phyloP scores from a whole-genome alignment of 345 rosid species.

The Citrus sinensis region DVS_A1.0 CM039165.1:38375501-38376000 shows the following conservation, averaged over 20 bases:
- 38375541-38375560: not conserved
- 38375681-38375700: not conserved
- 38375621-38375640: not conserved
- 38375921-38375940: not conserved
- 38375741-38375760: not conserved
- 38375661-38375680: not conserved
- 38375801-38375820: conserved; percentile 9
- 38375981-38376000: not conserved
- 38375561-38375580: not conserved
- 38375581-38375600: not conserved
- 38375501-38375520: not conserved
- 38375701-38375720: not conserved
- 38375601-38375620: not conserved
- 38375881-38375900: not conserved
- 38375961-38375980: not conserved
- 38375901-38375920: not conserved
- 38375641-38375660: not conserved
- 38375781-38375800: conserved; percentile 8
- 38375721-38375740: not conserved
- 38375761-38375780: not conserved
- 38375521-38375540: not conserved
- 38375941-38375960: not conserved
- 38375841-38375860: not conserved
- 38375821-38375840: not conserved
- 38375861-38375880: not conserved